Conservation (phyloP, 2,329 filamentous ascomycete genomes). For the Alternaria sp. region DNA sequence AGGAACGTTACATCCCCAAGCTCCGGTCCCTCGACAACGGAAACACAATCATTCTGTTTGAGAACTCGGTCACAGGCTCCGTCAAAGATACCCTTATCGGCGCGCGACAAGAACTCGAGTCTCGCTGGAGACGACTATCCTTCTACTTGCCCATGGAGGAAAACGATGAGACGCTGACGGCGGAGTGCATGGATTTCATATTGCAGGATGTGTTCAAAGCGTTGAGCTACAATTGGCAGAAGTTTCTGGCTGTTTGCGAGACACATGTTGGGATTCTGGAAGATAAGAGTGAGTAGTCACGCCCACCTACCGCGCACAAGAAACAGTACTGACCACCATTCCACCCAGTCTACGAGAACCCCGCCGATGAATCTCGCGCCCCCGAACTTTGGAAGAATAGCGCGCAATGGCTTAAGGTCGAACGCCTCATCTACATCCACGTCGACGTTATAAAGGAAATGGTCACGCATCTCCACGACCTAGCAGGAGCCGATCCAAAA, state of each 20-base stretch:
- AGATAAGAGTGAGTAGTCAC: conserved; percentile 30
- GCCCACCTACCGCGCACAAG: background rate
- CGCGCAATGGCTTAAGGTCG: conserved; percentile 59
- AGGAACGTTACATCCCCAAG: conserved; percentile 49
- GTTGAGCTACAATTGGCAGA: conserved; percentile 54
- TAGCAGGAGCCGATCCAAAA: conserved; percentile 44
- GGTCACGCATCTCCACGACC: conserved; percentile 51
- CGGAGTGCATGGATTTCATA: conserved; percentile 59
- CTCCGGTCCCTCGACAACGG: conserved; percentile 56
- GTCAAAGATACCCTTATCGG: conserved; percentile 59
- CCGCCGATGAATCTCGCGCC: conserved; percentile 59
- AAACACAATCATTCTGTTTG: conserved; percentile 60
- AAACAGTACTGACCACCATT: background rate
- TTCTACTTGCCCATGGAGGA: conserved; percentile 57
- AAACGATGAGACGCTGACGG: conserved; percentile 52
- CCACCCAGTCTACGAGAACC: conserved; percentile 56
- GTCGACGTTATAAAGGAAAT: conserved; percentile 56
- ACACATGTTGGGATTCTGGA: conserved; percentile 57
- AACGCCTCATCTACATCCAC: conserved; percentile 60
- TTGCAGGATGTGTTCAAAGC: conserved; percentile 58
- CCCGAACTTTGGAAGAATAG: conserved; percentile 61
- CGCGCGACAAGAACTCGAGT: conserved; percentile 58
- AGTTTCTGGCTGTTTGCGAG: conserved; percentile 53
- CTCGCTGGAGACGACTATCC: conserved; percentile 60
- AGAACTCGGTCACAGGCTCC: conserved; percentile 55